Evolutionary conservation across 225 moss, liverwort and hornwort species (phyloP).

Genomic region (Marchantia polymorpha): DNA sequence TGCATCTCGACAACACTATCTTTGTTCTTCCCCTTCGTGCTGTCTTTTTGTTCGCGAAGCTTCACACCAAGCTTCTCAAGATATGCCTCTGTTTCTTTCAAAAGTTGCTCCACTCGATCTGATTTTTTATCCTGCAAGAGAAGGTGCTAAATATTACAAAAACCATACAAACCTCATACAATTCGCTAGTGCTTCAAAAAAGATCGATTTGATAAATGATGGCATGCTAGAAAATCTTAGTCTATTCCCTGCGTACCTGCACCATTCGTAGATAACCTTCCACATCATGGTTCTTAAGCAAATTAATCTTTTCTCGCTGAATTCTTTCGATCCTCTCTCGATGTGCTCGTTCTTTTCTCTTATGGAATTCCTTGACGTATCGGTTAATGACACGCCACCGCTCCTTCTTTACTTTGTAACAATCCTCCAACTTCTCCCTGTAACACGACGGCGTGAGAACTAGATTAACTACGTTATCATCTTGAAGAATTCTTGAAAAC

Average conservation of each 20-base stretch:
- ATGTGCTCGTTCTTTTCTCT: constrained; percentile 87
- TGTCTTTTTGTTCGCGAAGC: constrained; percentile 85
- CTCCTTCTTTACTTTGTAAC: constrained; percentile 76
- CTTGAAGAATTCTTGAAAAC: background rate
- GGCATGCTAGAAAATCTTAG: background rate
- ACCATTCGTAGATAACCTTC: constrained; percentile 99
- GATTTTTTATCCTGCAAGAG: constrained; percentile 87
- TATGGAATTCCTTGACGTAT: constrained; percentile 92
- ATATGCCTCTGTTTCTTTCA: constrained; percentile 93
- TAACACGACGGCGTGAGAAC: background rate
- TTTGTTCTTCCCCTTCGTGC: background rate
- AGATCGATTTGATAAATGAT: no score
- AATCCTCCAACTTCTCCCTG: constrained; percentile 96
- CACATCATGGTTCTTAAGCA: constrained; percentile 96
- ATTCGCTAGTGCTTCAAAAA: no score
- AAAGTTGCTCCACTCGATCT: constrained; percentile 92
- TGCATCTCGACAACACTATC: constrained; percentile 9
- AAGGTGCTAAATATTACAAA: background rate
- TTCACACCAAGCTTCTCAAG: constrained; percentile 93
- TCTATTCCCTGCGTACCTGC: constrained; percentile 49
- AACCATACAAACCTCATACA: background rate
- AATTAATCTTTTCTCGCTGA: constrained; percentile 95
- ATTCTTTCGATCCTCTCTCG: constrained; percentile 92
- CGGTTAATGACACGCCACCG: constrained; percentile 74
- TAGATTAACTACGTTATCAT: background rate